Conservation (phyloP, 169 alveolate genomes). For the Eimeria necatrix region DNA sequence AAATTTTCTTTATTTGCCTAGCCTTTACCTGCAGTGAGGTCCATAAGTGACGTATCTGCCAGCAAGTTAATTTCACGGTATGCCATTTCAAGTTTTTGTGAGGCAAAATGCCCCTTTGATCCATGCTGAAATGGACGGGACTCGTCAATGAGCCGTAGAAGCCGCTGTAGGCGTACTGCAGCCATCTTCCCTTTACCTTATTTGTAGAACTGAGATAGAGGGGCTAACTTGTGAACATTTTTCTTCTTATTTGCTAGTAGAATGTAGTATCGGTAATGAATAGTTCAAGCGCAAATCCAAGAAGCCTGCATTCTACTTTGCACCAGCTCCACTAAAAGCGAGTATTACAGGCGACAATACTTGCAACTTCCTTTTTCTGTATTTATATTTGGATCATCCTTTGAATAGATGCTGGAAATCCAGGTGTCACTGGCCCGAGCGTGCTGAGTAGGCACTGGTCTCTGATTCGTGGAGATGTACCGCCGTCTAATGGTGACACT, state of each 20-base stretch:
- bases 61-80: conserved; percentile 52
- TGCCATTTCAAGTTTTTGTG: conserved; percentile 53
- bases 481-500: too few relatives aligned
- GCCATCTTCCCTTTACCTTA: not conserved
- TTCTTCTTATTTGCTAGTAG: not conserved
- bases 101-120: conserved; percentile 39
- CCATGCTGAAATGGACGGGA: conserved; percentile 67
- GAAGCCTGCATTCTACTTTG: not conserved
- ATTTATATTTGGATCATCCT: too few relatives aligned
- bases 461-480: too few relatives aligned
- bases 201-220: not conserved
- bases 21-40: conserved; percentile 60
- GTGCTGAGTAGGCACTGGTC: too few relatives aligned
- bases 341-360: too few relatives aligned
- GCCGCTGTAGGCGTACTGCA: conserved; percentile 69
- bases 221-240: not conserved
- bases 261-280: not conserved
- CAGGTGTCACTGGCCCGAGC: too few relatives aligned
- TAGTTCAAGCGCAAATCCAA: not conserved
- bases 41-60: conserved; percentile 64
- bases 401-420: too few relatives aligned
- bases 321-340: too few relatives aligned
- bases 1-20: not conserved
- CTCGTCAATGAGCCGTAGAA: conserved; percentile 66
- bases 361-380: too few relatives aligned